A percentile compares a stretch with the other conserved stretches of the same genome.
These are phyloP conservation scores for Fibroporia radiculosa DNA, from an alignment of 768 basidiomycete species.

Conservation along the genomic window DNA sequence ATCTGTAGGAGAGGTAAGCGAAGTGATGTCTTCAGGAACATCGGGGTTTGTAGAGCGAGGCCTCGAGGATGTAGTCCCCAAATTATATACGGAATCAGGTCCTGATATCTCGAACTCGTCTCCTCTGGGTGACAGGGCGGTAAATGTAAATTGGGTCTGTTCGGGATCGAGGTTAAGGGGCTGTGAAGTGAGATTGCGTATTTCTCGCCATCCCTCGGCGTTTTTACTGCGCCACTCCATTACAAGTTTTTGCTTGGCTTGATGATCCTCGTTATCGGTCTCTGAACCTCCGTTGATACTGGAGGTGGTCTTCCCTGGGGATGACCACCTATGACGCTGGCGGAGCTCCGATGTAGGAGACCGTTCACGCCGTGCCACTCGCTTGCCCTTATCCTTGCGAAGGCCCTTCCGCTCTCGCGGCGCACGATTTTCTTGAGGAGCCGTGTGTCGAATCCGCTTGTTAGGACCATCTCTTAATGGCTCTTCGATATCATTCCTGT, in stretches of 20 bases:
- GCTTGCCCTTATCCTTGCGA: conserved; percentile 7
- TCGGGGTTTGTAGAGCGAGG: background rate
- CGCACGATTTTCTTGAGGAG: background rate
- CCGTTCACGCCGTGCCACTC: background rate
- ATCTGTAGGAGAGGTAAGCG: background rate
- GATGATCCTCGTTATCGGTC: background rate
- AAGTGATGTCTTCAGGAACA: background rate
- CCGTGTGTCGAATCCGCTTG: background rate
- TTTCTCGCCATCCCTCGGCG: background rate
- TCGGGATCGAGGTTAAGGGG: background rate
- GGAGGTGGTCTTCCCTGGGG: background rate
- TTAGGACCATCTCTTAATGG: background rate
- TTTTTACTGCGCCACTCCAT: background rate
- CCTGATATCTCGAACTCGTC: background rate
- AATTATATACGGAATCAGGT: background rate
- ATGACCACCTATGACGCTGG: background rate
- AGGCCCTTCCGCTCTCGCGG: background rate
- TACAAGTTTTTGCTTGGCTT: background rate
- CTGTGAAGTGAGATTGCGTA: background rate
- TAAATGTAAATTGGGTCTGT: conserved; percentile 5
- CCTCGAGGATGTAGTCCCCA: background rate
- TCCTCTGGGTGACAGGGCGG: background rate
- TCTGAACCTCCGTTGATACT: background rate
- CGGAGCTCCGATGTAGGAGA: background rate
- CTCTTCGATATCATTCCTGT: background rate